Conservation (phyloP, 257 asterid genomes). For the Lycium ferocissimum region DNA sequence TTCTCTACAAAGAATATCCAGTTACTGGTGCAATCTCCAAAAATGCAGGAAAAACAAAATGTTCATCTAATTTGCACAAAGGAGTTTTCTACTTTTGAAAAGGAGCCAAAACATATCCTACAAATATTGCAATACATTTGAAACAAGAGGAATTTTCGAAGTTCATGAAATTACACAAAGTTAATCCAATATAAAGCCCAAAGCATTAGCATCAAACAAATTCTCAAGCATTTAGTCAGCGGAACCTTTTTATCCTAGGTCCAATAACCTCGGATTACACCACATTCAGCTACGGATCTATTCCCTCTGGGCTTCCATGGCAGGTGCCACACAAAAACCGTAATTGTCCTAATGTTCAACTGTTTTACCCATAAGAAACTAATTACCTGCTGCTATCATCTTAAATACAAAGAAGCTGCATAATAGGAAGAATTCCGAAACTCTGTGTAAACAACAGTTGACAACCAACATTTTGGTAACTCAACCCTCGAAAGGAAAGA, state of each 20-base stretch:
- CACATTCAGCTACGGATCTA: neutral
- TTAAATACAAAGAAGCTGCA: conserved; percentile 3
- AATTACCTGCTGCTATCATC: conserved; percentile 9
- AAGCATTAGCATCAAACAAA: neutral
- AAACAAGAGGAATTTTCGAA: neutral
- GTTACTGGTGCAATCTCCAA: conserved; percentile 8
- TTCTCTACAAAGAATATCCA: conserved; percentile 4
- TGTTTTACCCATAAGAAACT: neutral
- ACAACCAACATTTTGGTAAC: neutral
- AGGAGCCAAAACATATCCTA: neutral
- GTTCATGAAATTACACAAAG: neutral
- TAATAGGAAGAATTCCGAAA: neutral
- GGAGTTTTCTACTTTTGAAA: neutral
- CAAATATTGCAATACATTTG: neutral
- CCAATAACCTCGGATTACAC: conserved; percentile 4
- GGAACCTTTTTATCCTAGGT: neutral
- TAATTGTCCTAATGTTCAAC: conserved; percentile 2
- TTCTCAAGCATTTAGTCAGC: neutral
- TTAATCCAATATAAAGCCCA: conserved; percentile 11
- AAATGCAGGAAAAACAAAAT: neutral
- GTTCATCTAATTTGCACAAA: neutral
- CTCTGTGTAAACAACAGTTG: neutral
- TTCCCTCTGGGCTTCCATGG: neutral
- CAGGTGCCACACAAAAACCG: neutral
- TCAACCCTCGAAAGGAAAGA: neutral